Conservation (phyloP, 2,329 filamentous ascomycete species). For the Camptophora hylomeconis region DNA sequence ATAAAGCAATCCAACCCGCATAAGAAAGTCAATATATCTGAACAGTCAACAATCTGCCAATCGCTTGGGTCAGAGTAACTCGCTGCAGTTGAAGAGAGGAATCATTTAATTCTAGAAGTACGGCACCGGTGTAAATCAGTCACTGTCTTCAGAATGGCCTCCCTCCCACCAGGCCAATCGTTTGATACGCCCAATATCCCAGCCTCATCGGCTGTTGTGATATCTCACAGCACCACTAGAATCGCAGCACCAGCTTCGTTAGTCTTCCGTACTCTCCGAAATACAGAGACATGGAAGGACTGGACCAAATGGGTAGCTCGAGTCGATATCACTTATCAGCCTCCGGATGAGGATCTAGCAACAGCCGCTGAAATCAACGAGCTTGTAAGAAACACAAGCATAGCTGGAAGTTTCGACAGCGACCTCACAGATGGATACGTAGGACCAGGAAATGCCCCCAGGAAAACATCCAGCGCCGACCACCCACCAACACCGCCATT, state of each 20-base stretch:
- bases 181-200: slow-evolving; percentile 22
- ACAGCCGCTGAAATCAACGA: slow-evolving; percentile 15
- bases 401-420: slow-evolving; percentile 15
- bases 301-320: slow-evolving; percentile 36
- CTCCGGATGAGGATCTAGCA: slow-evolving; percentile 15
- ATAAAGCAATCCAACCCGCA: too few species aligned
- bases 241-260: slow-evolving; percentile 29
- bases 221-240: slow-evolving; percentile 22
- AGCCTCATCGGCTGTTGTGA: slow-evolving; percentile 19
- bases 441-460: not conserved
- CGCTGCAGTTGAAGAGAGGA: too few species aligned
- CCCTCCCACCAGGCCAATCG: too few species aligned
- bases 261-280: slow-evolving; percentile 31
- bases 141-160: too few species aligned
- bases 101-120: too few species aligned
- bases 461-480: too few species aligned
- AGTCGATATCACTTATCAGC: slow-evolving; percentile 32
- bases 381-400: slow-evolving; percentile 16
- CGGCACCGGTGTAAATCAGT: too few species aligned
- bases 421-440: slow-evolving; percentile 13
- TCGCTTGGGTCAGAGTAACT: too few species aligned
- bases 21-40: too few species aligned
- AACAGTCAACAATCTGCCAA: too few species aligned
- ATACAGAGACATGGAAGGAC: slow-evolving; percentile 32
- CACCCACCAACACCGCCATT: too few species aligned